Evolutionary conservation across 805 yeast genomes (phyloP), one percentile per base, ranked within the genome.

Genomic region (Metschnikowia amazonensis): DNA sequence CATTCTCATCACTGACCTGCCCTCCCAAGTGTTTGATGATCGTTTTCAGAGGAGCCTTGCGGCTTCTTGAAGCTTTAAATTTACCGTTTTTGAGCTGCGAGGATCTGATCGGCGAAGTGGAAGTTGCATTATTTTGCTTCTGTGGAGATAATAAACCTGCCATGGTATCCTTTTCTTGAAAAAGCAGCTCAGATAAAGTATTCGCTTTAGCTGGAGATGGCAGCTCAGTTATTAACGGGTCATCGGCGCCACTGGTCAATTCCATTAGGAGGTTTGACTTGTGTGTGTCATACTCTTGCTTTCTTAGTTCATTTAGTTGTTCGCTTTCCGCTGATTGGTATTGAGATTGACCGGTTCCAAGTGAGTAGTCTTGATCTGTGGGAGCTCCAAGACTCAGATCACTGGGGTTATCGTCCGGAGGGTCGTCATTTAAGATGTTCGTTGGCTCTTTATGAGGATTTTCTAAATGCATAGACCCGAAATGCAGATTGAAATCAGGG

Each of bases 241-340:
- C 42, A 1, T 52, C 55, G 2, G 39, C 44, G 9, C 55, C 56
- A 16, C 32, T 40, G 7, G 57, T 48, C 28, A 53, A 53, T 29
- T 52, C 51, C 43, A 36, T 33, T 13, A 51, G 36, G n/a, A 51
- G 40, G 8, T 46, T 44, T 4, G 55, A 44, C 29, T 44, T 58
- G 46, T 62, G 69, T 43, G 59, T 66, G 36, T 59, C 57, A 38
- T 66, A 51, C 49, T 61, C 66, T 49, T 67, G 70, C 36, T 60
- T 66, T 45, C 63, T 67, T 36, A 75, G 55, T 45, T 70, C 67
- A 41, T 42, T 45, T 33, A 50, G 53, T 44, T 46, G 58, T 47
- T 43, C 64, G 38, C 33, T 48, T 43, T 44, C 62, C 23, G 62
- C 56, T 45, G 52, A 45, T 8, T 36, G 41, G 7, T 45, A 11